phyloP scores from a whole-genome alignment of 225 moss, liverwort and hornwort species.

The Neckera pumila region DNA sequence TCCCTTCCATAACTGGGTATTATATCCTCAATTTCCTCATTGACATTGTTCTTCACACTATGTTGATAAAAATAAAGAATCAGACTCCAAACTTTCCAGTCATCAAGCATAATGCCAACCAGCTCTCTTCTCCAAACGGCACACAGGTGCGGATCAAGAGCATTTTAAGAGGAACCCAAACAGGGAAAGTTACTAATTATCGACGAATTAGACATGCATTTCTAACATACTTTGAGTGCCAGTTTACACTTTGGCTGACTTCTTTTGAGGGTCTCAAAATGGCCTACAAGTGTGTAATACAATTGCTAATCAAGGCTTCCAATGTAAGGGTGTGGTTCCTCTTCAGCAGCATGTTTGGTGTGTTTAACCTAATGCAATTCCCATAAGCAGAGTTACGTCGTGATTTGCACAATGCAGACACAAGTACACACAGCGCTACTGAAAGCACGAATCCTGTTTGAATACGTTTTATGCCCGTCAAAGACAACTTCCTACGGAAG shows the following conservation, averaged over 20 bases:
- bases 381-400: neutral
- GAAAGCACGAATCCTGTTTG: neutral
- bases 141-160: neutral
- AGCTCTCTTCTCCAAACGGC: neutral
- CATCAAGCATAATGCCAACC: neutral
- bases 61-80: neutral
- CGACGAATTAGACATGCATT: neutral
- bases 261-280: neutral
- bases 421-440: neutral
- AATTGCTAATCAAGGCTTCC: neutral
- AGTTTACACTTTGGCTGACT: neutral
- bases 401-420: neutral
- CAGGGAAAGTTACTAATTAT: neutral
- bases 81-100: neutral
- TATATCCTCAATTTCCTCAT: neutral
- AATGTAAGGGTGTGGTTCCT: neutral
- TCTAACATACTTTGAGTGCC: neutral
- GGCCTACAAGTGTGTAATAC: neutral
- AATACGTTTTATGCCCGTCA: neutral
- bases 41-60: constrained; percentile 28
- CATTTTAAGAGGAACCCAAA: neutral
- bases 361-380: neutral
- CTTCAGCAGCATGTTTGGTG: neutral
- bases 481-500: neutral
- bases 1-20: neutral